Evolutionary conservation across 202 grass and related monocot genomes (phyloP), one percentile per base, ranked within the genome.

Genomic region (Setaria italica): DNA sequence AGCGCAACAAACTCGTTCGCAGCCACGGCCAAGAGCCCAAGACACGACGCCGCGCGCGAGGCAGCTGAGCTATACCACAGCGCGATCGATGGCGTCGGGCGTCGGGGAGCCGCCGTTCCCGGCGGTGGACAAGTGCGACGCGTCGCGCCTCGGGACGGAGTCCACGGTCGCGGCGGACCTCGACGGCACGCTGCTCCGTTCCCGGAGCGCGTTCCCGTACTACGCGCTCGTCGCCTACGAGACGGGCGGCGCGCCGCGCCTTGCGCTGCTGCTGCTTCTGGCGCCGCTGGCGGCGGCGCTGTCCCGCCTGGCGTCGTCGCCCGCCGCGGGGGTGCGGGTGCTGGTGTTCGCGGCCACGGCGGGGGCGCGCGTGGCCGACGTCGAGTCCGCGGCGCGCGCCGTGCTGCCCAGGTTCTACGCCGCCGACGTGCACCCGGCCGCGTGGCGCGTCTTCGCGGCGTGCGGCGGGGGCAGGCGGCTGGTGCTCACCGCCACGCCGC

Each of bases 321-420:
- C 89, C 75, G 0, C 90, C n/a, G 90, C 90, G n/a, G 82, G 29
- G 4, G 45, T 86, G 62, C 69, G 63, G 25, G 76, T 92, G 81
- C 88, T 97, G 73, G 79, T 94, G 15, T 94, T 97, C 80, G 88
- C 86, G 21, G 79, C 92, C 11, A 65, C 91, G 2, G 81, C 90
- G 1, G 92, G 95, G 0, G 89, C 87, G 78, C 76, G 86, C 55
- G 74, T 91, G 13, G 63, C 78, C 0, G 84, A 79, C 46, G 20
- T 97, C 63, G 90, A 97, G 92, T 97, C 88, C 19, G 86, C 79
- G 59, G 94, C 94, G 39, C 86, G 85, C 55, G 92, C 95, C n/a
- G 95, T 94, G 79, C 88, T 97, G 64, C 95, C 95, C 16, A 92
- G 85, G 89, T 94, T 94, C 84, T 97, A 97, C 79, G 67, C 88